These are phyloP conservation scores for Gaeumannomyces sp. DNA, from an alignment of 2,329 filamentous ascomycete genomes.

Conservation along the genomic window DNA sequence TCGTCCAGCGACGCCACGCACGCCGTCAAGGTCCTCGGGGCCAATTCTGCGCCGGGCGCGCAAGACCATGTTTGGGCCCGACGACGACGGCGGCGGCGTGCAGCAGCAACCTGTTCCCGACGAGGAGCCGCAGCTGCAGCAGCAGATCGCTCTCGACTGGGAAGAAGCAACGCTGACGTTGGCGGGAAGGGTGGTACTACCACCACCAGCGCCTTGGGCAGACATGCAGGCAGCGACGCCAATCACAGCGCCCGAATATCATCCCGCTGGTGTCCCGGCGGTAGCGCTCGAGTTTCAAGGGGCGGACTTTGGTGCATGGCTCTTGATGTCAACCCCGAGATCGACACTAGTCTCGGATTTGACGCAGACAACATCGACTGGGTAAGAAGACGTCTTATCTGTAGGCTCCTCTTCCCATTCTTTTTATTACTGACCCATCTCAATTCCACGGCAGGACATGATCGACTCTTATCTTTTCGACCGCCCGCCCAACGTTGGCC, in stretches of 20 bases:
- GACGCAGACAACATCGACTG: conserved; percentile 15
- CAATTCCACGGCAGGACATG: conserved; percentile 11
- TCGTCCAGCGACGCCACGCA: conserved; percentile 37
- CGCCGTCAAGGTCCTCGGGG: conserved; percentile 38
- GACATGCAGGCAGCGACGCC: background rate
- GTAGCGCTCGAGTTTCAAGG: no score
- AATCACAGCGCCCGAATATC: background rate
- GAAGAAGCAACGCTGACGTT: background rate
- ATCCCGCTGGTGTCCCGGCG: background rate
- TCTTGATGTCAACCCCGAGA: background rate
- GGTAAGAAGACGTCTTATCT: conserved; percentile 10
- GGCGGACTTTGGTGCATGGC: background rate
- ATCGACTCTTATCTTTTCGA: conserved; percentile 17
- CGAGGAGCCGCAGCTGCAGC: background rate
- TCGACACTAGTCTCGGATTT: background rate
- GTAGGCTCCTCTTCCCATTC: background rate
- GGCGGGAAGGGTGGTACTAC: no score
- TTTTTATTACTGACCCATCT: background rate
- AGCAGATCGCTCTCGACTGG: background rate
- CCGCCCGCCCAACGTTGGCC: conserved; percentile 4
- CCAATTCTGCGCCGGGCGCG: conserved; percentile 39
- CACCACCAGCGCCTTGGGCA: background rate
- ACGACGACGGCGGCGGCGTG: no score
- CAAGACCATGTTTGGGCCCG: background rate
- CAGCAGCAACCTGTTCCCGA: background rate